Percentiles rank a stretch among this genome's conserved stretches.
These are phyloP conservation scores for Collybia sp. DNA, from an alignment of 768 basidiomycete genomes.

Conservation along the genomic window DNA sequence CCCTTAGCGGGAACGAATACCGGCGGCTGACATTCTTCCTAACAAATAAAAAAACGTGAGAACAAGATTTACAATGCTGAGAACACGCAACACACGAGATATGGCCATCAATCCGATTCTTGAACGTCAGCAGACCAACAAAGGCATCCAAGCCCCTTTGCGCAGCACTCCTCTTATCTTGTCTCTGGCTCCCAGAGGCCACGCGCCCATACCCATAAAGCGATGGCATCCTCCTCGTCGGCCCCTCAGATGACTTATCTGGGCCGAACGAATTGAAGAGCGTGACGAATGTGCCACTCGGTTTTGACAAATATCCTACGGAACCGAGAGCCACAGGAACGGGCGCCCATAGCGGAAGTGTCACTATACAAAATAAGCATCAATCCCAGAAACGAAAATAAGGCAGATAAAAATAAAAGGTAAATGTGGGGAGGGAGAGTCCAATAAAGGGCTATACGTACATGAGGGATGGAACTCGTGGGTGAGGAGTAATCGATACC, in stretches of 20 bases:
- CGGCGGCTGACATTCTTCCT: constrained; percentile 46
- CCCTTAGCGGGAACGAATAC: constrained; percentile 55
- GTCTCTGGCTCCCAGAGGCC: constrained; percentile 38
- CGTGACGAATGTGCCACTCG: constrained; percentile 64
- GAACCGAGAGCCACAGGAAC: constrained; percentile 58
- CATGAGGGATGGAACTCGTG: constrained; percentile 69
- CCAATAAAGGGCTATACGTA: constrained; percentile 25
- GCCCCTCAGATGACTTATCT: constrained; percentile 35
- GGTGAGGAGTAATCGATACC: constrained; percentile 60
- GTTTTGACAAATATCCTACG: constrained; percentile 70
- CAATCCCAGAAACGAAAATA: too few species aligned
- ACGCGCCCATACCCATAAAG: constrained; percentile 64
- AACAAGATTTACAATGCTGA: background rate
- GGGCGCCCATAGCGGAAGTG: constrained; percentile 70
- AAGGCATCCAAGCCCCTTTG: constrained; percentile 54
- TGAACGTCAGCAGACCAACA: constrained; percentile 45
- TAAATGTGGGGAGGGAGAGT: background rate
- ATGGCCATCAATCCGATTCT: constrained; percentile 23
- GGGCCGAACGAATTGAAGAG: constrained; percentile 68
- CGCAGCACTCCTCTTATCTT: constrained; percentile 55
- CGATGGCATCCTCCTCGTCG: constrained; percentile 46
- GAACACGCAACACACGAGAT: background rate
- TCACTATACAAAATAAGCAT: constrained; percentile 32
- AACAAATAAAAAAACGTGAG: background rate
- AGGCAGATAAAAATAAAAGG: constrained; percentile 3